A percentile compares a stretch with the other conserved stretches of the same genome.
phyloP scores from a whole-genome alignment of 176 grass and related monocot species.

The Aegilops longissima region DNA sequence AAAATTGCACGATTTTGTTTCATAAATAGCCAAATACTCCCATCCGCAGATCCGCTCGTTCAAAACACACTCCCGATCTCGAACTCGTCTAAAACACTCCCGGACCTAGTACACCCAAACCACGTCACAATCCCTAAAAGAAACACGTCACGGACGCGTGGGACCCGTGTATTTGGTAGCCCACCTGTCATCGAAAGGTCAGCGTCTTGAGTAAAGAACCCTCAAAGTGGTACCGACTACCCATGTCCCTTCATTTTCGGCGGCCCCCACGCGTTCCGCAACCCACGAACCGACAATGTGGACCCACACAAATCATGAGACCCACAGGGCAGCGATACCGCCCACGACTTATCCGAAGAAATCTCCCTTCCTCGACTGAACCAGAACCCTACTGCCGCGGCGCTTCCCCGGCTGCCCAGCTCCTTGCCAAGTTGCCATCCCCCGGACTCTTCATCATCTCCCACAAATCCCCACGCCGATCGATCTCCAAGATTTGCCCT shows the following conservation, averaged over 20 bases:
- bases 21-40: too few relatives aligned
- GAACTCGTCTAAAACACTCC: too few relatives aligned
- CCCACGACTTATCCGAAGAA: slow-evolving; percentile 32
- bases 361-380: background rate
- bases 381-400: background rate
- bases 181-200: too few relatives aligned
- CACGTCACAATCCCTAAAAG: too few relatives aligned
- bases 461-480: background rate
- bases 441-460: background rate
- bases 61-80: too few relatives aligned
- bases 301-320: background rate
- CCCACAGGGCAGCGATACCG: slow-evolving; percentile 40
- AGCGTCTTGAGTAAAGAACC: background rate
- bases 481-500: slow-evolving; percentile 20
- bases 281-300: background rate
- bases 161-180: too few relatives aligned
- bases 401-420: background rate
- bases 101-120: too few relatives aligned
- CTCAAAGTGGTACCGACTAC: background rate
- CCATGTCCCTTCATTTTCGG: slow-evolving; percentile 7
- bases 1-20: too few relatives aligned
- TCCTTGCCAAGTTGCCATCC: background rate
- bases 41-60: too few relatives aligned
- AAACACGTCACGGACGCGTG: too few relatives aligned
- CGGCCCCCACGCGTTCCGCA: background rate